A percentile compares a stretch with the other conserved stretches of the same genome.
Evolutionary conservation across 108 stramenopile genomes (phyloP).

Genomic region (Nannochloropsis salina): DNA sequence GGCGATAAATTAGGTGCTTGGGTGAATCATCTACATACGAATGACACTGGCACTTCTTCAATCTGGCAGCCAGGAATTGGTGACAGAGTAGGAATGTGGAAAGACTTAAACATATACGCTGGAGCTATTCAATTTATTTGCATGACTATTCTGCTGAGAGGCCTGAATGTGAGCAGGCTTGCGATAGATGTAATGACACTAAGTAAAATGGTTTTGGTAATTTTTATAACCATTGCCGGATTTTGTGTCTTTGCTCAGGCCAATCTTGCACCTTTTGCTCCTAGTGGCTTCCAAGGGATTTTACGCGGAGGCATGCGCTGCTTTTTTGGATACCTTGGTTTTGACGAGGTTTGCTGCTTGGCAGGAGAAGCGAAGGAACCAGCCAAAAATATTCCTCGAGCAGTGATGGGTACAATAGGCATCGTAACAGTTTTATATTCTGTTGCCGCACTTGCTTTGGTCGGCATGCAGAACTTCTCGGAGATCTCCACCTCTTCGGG

Average conservation of each 20-base stretch:
- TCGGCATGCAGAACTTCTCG: constrained; percentile 70
- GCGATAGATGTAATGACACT: constrained; percentile 73
- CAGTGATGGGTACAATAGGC: constrained; percentile 65
- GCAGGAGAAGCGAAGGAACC: constrained; percentile 77
- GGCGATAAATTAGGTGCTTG: constrained; percentile 78
- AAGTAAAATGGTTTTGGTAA: constrained; percentile 67
- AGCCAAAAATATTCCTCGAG: constrained; percentile 63
- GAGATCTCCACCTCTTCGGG: constrained; percentile 66
- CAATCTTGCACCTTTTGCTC: constrained; percentile 62
- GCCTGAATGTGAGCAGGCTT: constrained; percentile 66
- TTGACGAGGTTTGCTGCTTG: constrained; percentile 78
- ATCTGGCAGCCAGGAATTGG: not conserved
- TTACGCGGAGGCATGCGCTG: constrained; percentile 66
- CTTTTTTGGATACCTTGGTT: constrained; percentile 88
- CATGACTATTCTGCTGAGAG: constrained; percentile 54
- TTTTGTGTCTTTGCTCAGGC: constrained; percentile 58
- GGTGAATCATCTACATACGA: constrained; percentile 26
- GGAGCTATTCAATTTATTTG: constrained; percentile 34
- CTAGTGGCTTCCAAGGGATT: constrained; percentile 54
- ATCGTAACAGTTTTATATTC: constrained; percentile 67
- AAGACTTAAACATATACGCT: constrained; percentile 26
- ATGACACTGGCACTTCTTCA: not conserved
- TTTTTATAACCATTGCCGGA: constrained; percentile 75
- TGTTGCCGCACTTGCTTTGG: constrained; percentile 66
- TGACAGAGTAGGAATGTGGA: constrained; percentile 22